Evolutionary conservation across 169 alveolate species (phyloP).

Genomic region (Plasmodium knowlesi): DNA sequence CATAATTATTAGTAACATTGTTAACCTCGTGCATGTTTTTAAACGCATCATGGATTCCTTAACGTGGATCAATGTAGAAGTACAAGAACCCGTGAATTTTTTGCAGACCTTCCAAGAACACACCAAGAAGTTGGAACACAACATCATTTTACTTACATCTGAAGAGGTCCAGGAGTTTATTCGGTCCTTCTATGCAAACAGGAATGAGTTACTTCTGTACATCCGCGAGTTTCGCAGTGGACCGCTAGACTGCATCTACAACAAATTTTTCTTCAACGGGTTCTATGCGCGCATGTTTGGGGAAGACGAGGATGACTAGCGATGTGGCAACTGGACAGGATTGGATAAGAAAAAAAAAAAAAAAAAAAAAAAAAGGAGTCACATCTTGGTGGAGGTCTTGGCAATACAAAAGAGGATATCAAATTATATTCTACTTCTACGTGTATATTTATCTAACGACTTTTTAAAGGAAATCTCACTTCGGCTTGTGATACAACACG

Average conservation of each 20-base stretch:
- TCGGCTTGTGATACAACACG: slow-evolving; percentile 33
- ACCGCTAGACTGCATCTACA: neutral
- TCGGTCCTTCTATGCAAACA: slow-evolving; percentile 8
- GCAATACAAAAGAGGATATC: too few species aligned
- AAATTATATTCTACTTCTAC: too few species aligned
- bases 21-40: slow-evolving; percentile 10
- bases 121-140: neutral
- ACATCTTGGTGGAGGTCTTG: too few species aligned
- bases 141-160: slow-evolving; percentile 32
- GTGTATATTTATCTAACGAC: too few species aligned
- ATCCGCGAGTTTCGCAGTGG: neutral
- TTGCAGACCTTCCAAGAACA: slow-evolving; percentile 6
- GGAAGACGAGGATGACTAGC: neutral
- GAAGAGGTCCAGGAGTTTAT: slow-evolving; percentile 5
- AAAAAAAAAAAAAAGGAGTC: too few species aligned
- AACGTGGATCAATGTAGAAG: neutral
- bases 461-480: neutral
- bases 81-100: neutral
- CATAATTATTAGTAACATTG: neutral
- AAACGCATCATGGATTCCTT: slow-evolving; percentile 5
- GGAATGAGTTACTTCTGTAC: slow-evolving; percentile 6
- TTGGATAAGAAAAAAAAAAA: too few species aligned
- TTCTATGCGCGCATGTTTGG: slow-evolving; percentile 2
- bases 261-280: slow-evolving; percentile 19
- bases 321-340: too few species aligned